Percentiles rank a stretch among this genome's conserved stretches.
These are phyloP conservation scores for Pseudonectria buxi DNA, from an alignment of 2,329 filamentous ascomycete species.

Conservation along the genomic window DNA sequence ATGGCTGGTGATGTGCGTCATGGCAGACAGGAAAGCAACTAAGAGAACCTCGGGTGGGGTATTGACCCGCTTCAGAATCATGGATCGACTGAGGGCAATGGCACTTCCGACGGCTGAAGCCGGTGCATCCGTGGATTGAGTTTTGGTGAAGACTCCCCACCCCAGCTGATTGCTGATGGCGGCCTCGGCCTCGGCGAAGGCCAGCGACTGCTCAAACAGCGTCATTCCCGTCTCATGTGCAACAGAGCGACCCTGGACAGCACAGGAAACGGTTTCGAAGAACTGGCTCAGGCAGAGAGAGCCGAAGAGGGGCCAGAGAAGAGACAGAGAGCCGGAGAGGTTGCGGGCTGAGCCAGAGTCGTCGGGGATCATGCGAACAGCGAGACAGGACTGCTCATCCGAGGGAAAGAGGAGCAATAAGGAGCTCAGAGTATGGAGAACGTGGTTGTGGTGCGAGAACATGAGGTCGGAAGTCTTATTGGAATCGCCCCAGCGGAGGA, in stretches of 20 bases:
- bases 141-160: constrained; percentile 55
- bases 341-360: constrained; percentile 44
- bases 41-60: constrained; percentile 84
- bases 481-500: constrained; percentile 62
- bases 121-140: constrained; percentile 28
- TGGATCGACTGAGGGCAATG: constrained; percentile 51
- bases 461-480: constrained; percentile 60
- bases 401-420: constrained; percentile 64
- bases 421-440: constrained; percentile 67
- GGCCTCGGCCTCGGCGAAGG: constrained; percentile 91
- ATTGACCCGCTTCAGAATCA: constrained; percentile 75
- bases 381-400: constrained; percentile 67
- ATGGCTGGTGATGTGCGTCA: constrained; percentile 84
- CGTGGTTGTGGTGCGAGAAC: constrained; percentile 61
- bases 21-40: constrained; percentile 78
- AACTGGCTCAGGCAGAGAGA: constrained; percentile 73
- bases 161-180: constrained; percentile 75
- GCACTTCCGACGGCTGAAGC: constrained; percentile 19
- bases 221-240: constrained; percentile 92
- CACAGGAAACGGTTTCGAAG: constrained; percentile 79
- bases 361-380: constrained; percentile 63
- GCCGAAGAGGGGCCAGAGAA: constrained; percentile 68
- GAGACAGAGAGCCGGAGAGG: constrained; percentile 69
- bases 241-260: constrained; percentile 73
- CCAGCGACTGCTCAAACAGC: constrained; percentile 89